Evolutionary conservation across 768 basidiomycete genomes (phyloP), one percentile per base, ranked within the genome.

Genomic region (Tylopilus sp.): DNA sequence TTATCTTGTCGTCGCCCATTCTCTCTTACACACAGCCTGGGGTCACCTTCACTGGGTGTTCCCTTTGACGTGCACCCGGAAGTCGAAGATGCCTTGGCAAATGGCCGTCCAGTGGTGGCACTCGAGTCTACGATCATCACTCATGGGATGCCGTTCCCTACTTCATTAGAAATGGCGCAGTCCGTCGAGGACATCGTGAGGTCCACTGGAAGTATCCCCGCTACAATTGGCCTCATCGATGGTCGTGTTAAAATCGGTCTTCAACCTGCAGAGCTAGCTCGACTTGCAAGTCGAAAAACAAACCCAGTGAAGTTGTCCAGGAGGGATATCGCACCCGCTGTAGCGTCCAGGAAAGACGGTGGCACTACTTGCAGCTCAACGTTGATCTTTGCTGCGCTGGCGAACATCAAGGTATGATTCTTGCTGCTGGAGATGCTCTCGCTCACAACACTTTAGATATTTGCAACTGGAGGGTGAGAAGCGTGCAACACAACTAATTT

Each of bases 71-170:
- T 92, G 29, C 85, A 87, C 48, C 86, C 89, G 10, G 94, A 98
- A 68, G 86, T 98, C 29, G 74, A 86, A 57, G 80, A 94, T 50
- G 94, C 95, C 4, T 76, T 96, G 21, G 74, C 77, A 5, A 72
- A 76, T 37, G 73, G 77, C 11, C 75, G 73, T 55, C 84, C 93
- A 19, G 76, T 98, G 41, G 92, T 98, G 12, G 94, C 95, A 13
- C 81, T 98, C 12, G 96, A 98, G 68, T 91, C 89, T 2, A 86
- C 96, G 1, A 81, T 98, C 48, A 84, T 97, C 54, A 94, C 94
- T 2, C 92, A 98, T 75, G 96, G 93, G 19, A 83, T 96, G 73
- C 91, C 92, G 0, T 83, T 83, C 58, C 93, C 93, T 1, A 76
- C 77, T 33, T 95, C 92, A 63, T 67, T 87, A 7, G 75, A 85